Evolutionary conservation across 805 yeast genomes (phyloP), one percentile per base, ranked within the genome.

Genomic region (Candida sphagnicola): DNA sequence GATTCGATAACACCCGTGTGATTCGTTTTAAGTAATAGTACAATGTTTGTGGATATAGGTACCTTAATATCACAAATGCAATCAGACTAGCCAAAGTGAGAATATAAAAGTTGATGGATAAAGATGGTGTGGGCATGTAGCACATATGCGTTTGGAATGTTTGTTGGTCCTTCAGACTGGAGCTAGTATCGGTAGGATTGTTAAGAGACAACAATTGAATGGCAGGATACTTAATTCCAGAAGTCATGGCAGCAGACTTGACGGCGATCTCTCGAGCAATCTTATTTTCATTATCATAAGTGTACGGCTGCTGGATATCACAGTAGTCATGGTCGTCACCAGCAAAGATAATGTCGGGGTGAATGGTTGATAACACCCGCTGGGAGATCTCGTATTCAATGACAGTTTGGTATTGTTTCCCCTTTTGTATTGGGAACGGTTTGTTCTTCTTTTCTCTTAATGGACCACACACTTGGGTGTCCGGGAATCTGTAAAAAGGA

Each of bases 311-410:
- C 15, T 64, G 62, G 21, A 83, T 73, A 47, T 85, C 87, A 58
- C 99, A 93, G 50, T 87, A 89, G 58, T 93, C 99, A 63, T 93
- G 99, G 57, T 93, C 99, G 58, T 93, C 99, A 1, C 99, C 99
- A 4, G 95, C 79, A 53, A 89, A 86, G 3, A 85, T 71, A 8
- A 81, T 59, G 12, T 68, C 68, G 0, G 99, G 99, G 33, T 73
- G 62, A 1, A 91, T 57, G 8, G 61, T 65, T 5, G 68, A 50
- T 32, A 93, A 60, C 4, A 93, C 70, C 15, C 76, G 72, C 29
- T 77, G 71, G 0, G 91, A 67, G 4, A 83, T 52, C 2, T 72
- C 74, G 21, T 74, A 65, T 36, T 80, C 84, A 8, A 93, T 70
- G n/a, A 86, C 91, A 0, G 96, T 90, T 60, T 90, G 96, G 58